Base-by-base conservation (phyloP, 352 stramenopile genomes). In the Chrysophaeum taylorii region DNA sequence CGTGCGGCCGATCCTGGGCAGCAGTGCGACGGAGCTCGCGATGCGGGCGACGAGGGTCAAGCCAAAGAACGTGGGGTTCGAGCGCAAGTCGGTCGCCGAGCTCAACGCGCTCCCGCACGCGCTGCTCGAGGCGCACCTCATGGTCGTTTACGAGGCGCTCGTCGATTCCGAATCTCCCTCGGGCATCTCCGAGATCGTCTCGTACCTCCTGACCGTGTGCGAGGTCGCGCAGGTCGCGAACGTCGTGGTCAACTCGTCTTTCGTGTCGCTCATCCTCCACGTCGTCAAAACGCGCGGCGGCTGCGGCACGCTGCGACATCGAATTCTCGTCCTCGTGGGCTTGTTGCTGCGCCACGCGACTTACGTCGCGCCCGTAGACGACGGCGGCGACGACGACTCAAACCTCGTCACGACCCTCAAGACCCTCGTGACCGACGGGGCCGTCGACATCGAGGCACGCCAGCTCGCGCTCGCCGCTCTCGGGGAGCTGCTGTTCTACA, bases 401-500 rank as follows among this genome's bases (percentile, higher is more conserved):
- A 53, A 53, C 43, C 35, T 75, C n/a, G 35, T 62, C 23, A 15
- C 33, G 37, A 68, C 63, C 9, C 21, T 75, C 23, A 39, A 62
- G 2, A 18, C 15, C 4, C 0, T 75, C 12, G 27, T 71, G 1
- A 38, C 35, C n/a, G 70, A 75, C 62, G 39, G n/a, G 48, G 48
- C 63, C 12, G 33, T 61, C 25, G 64, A 74, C 16, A 4, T 45
- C 7, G 27, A 43, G 45, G 33, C 77, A 21, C 45, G 70, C 52
- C 38, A 54, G 18, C 54, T 70, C 33, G 45, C 72, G 23, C 43
- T 76, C 42, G 76, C 74, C 35, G 76, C 76, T 14, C 64, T 81
- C 5, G 76, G 76, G 14, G 76, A 81, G 70, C 69, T 80, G 37
- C 42, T 81, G 37, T 81, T 81, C 48, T 81, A 81, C 68, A 57